Base-by-base conservation (phyloP, 306 rosid species). In the Casuarina glauca region DNA sequence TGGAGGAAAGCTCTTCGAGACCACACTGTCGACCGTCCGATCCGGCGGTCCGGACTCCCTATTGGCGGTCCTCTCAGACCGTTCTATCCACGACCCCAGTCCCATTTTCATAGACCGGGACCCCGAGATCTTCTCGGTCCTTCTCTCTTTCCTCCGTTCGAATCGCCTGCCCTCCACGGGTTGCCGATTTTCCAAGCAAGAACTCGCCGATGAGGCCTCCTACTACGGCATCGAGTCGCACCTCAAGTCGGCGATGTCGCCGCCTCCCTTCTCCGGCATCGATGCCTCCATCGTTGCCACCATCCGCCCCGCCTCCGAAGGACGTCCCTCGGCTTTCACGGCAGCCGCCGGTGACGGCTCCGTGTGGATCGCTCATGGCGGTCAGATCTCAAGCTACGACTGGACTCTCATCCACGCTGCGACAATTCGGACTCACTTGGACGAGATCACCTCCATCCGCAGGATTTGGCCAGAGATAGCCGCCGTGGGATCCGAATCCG, bases 91-190 rank as follows among this genome's bases (percentile, higher is more conserved):
- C 71, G 93, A 90, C 72, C 78, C 81, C 4, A 72, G 63, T 74
- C 90, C 97, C 32, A 81, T 90, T 50, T 94, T 94, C 88, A 94
- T 94, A 15, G 97, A 94, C 83, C 97, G 97, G 1, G 97, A 94
- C 81, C 97, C 97, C 0, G 97, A 92, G 73, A 90, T 94, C 70
- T 92, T 94, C 88, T 88, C 95, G 0, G 92, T 88, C 57, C 90
- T 92, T 45, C 93, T 94, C 63, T 94, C 92, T 0, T 92, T 92
- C 49, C 95, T 94, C 77, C 92, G 97, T 42, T 90, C 97, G 36
- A 79, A 86, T n/a, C 88, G 84, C 12, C 80, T 94, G 9, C 95
- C 97, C 48, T 88, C 93, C 74, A 81, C 91, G 0, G 84, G 93
- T 10, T 83, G 69, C 74, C 84, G 88, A 19, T 94, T 94, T 85